Percentiles rank a stretch among this genome's conserved stretches.
These are phyloP conservation scores for Hypoxylon sp. DNA, from an alignment of 2,329 filamentous ascomycete species.

Conservation along the genomic window DNA sequence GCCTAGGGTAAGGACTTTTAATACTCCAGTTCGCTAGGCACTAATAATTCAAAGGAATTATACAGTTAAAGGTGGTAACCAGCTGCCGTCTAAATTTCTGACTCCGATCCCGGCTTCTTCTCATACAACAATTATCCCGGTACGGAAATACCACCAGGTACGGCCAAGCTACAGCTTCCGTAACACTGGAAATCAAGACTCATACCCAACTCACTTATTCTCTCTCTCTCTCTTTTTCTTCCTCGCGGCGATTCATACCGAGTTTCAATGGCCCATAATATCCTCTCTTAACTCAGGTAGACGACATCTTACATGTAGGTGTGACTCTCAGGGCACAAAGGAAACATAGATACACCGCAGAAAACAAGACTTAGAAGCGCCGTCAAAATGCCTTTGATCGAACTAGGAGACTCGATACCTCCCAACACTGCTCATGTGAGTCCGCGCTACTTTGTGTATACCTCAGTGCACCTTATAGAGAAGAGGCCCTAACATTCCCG, in stretches of 20 bases:
- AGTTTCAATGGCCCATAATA: background rate
- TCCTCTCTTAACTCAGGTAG: background rate
- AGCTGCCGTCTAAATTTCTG: conserved; percentile 23
- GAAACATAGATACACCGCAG: background rate
- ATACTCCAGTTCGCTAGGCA: background rate
- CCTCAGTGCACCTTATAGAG: background rate
- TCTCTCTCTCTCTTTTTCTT: background rate
- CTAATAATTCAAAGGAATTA: conserved; percentile 15
- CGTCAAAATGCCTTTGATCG: conserved; percentile 56
- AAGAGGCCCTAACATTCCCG: background rate
- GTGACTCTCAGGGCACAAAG: background rate
- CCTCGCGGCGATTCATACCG: background rate
- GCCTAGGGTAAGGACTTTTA: background rate
- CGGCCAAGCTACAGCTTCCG: background rate
- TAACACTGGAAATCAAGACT: no score
- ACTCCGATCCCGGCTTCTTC: conserved; percentile 41
- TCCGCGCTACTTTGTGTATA: conserved; percentile 38
- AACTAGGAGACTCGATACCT: conserved; percentile 76
- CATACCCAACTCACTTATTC: background rate
- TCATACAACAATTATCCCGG: conserved; percentile 6
- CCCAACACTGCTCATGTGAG: conserved; percentile 80
- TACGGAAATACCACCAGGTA: background rate
- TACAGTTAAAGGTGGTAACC: background rate
- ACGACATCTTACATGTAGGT: background rate
- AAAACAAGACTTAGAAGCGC: background rate